phyloP scores from a whole-genome alignment of 208 protist species.

The Spongospora subterranea region DNA sequence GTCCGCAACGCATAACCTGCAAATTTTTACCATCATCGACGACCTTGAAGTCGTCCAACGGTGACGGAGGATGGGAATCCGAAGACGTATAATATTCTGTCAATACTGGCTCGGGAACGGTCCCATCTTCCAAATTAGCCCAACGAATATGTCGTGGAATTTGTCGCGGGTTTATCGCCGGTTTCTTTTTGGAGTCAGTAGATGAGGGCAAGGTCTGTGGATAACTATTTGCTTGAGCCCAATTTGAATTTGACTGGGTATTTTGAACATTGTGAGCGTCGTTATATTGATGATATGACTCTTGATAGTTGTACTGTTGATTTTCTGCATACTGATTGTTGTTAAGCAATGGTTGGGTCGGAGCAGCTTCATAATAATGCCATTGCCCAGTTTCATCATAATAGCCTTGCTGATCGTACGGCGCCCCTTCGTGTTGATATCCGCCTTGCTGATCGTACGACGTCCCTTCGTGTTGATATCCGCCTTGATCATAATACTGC shows the following conservation, averaged over 20 bases:
- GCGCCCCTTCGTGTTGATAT: no score
- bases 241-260: not conserved
- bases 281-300: not conserved
- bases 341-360: no score
- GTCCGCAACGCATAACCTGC: not conserved
- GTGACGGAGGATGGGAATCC: slow-evolving; percentile 14
- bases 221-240: not conserved
- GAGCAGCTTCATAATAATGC: slow-evolving; percentile 31
- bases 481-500: no score
- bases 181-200: not conserved
- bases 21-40: slow-evolving; percentile 21
- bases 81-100: not conserved
- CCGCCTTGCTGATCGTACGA: no score
- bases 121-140: not conserved
- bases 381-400: slow-evolving; percentile 39
- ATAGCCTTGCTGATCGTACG: slow-evolving; percentile 28
- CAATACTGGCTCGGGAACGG: not conserved
- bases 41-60: not conserved
- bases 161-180: slow-evolving; percentile 24
- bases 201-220: not conserved
- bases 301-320: not conserved
- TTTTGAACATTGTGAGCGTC: not conserved
- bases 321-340: not conserved
- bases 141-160: slow-evolving; percentile 46
- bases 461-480: no score